Base-by-base conservation (phyloP, 2,329 filamentous ascomycete species). In the Chrysoporthe puriensis region DNA sequence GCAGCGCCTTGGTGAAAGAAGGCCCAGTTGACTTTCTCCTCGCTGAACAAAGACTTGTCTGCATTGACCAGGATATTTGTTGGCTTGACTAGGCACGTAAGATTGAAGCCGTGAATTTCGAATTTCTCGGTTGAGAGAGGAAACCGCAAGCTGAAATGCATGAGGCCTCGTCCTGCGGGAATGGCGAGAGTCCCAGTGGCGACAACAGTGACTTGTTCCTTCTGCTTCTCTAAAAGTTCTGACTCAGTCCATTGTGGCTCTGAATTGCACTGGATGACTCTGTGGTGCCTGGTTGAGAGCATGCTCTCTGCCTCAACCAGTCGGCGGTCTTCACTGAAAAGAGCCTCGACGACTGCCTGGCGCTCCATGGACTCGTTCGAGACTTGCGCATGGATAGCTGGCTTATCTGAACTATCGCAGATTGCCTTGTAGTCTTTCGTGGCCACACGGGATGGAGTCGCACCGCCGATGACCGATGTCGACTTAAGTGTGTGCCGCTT, bases 1-100 rank as follows among this genome's bases (percentile, higher is more conserved):
- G 95, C 91, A 42, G 96, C 95, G 7, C 96, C 96, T 68, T 96
- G 93, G 77, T 99, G 96, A 79, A 99, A 99, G 79, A 97, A 99
- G 0, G 95, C 94, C 96, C 96, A 99, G 75, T 93, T 95, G 52
- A 97, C 93, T 78, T 97, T 98, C 74, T 99, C 96, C 79, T 99
- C 96, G 0, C 92, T 95, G 74, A 97, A 97, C 2, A 91, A 84
- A 6, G 86, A 85, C 74, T 95, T 93, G 75, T 99, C 96, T 7
- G 96, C 94, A n/a, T 93, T 94, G 42, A 99, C 91, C 2, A 93
- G 96, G 46, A 94, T 94, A 71, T 96, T 96, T 70, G 91, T 90
- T 2, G 96, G 96, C 75, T 94, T 96, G 83, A 99, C 94, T 9
- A 96, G 84, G 75, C 94, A 97, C 64, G 92, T 93, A 46, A 97